A percentile compares a stretch with the other conserved stretches of the same genome.
These are phyloP conservation scores for Nothopassalora personata DNA, from an alignment of 2,329 filamentous ascomycete species.

Conservation along the genomic window DNA sequence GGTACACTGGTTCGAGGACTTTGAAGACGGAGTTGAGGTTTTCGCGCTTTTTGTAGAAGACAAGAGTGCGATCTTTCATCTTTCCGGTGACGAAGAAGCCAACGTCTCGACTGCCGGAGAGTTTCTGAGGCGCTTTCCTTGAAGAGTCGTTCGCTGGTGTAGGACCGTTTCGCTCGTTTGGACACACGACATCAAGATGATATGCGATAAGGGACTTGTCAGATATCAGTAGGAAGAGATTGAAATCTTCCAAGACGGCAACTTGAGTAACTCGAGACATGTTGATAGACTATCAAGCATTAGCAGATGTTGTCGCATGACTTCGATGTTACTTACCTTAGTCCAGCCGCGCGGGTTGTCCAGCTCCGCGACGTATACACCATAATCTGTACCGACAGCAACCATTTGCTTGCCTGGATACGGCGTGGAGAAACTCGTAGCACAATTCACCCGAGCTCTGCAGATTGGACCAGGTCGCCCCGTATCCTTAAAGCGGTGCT, in stretches of 20 bases:
- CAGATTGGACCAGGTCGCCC: constrained; percentile 75
- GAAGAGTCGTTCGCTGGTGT: constrained; percentile 58
- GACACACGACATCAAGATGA: constrained; percentile 77
- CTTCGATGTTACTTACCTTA: constrained; percentile 55
- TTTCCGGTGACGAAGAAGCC: constrained; percentile 92
- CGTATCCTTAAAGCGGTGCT: constrained; percentile 60
- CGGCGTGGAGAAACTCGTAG: constrained; percentile 76
- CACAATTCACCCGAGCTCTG: constrained; percentile 82
- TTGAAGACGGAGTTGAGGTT: constrained; percentile 83
- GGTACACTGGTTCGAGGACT: constrained; percentile 89
- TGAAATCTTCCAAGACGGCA: constrained; percentile 91
- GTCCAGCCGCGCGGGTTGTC: constrained; percentile 87
- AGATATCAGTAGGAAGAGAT: constrained; percentile 81
- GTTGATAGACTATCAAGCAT: constrained; percentile 63
- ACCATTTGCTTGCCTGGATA: constrained; percentile 75
- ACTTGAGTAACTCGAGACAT: constrained; percentile 80
- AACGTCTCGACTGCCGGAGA: constrained; percentile 82
- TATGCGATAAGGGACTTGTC: constrained; percentile 91
- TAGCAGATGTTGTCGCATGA: constrained; percentile 20
- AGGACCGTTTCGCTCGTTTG: constrained; percentile 43
- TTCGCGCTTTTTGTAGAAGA: constrained; percentile 97
- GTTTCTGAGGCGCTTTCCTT: constrained; percentile 81
- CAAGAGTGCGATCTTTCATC: constrained; percentile 92
- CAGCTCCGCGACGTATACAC: constrained; percentile 83
- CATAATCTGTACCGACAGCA: constrained; percentile 90